Evolutionary conservation across 257 asterid genomes (phyloP).

Genomic region (Rauvolfia tetraphylla): DNA sequence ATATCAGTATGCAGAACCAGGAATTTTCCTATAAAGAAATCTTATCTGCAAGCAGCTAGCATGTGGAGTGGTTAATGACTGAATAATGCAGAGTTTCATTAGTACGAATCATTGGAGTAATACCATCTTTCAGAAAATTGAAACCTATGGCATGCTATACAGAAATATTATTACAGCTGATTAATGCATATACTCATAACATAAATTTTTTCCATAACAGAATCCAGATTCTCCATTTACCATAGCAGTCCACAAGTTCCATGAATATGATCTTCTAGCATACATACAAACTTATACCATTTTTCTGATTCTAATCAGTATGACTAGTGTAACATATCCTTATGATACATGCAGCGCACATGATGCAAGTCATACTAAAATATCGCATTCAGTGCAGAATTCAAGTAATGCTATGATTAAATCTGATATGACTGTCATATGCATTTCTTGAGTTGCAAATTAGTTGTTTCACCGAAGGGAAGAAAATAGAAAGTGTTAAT

Average conservation of each 20-base stretch:
- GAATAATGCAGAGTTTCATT: background rate
- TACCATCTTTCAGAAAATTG: background rate
- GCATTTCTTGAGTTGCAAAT: background rate
- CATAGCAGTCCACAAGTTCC: background rate
- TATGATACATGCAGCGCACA: no score
- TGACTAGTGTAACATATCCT: background rate
- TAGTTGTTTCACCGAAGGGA: background rate
- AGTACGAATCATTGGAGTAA: background rate
- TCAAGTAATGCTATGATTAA: background rate
- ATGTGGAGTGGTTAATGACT: background rate
- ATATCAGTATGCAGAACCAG: slow-evolving; percentile 8
- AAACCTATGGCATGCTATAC: background rate
- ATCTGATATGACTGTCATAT: no score
- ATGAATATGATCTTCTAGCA: background rate
- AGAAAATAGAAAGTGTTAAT: background rate
- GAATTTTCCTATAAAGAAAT: background rate
- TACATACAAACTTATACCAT: background rate
- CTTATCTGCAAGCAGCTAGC: background rate
- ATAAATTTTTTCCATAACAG: background rate
- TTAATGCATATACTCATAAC: background rate
- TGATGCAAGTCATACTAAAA: background rate
- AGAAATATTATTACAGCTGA: background rate
- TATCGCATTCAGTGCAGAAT: background rate
- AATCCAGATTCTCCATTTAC: background rate
- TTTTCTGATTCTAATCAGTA: background rate